phyloP scores from a whole-genome alignment of 768 basidiomycete genomes.

The Russula emetica region DNA sequence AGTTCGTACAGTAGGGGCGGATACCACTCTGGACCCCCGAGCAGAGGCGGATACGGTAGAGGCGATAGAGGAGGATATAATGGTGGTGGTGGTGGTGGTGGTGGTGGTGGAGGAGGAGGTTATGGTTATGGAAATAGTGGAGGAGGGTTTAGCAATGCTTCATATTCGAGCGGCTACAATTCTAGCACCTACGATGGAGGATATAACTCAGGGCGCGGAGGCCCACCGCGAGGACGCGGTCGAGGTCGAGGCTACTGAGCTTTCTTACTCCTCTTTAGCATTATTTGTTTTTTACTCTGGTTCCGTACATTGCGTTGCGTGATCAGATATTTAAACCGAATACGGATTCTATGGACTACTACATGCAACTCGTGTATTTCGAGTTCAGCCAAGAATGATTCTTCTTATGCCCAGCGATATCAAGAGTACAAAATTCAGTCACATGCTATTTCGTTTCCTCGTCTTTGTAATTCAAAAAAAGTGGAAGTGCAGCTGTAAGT shows the following conservation, averaged over 20 bases:
- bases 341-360: background rate
- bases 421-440: conserved; percentile 11
- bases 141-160: conserved; percentile 30
- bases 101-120: conserved; percentile 33
- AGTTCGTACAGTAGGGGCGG: conserved; percentile 24
- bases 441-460: background rate
- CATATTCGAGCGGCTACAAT: conserved; percentile 12
- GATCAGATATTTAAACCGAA: background rate
- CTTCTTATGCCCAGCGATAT: background rate
- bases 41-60: conserved; percentile 36
- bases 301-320: background rate
- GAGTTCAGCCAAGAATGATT: background rate
- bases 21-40: conserved; percentile 29
- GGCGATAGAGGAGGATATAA: conserved; percentile 32
- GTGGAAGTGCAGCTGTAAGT: background rate
- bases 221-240: conserved; percentile 24
- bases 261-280: background rate
- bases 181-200: conserved; percentile 28
- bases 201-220: conserved; percentile 28
- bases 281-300: conserved; percentile 2
- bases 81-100: conserved; percentile 32
- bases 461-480: background rate
- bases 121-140: conserved; percentile 41
- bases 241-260: conserved; percentile 26
- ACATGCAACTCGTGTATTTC: background rate